A percentile compares a stretch with the other conserved stretches of the same genome.
Conservation (phyloP, 768 basidiomycete species). For the Termitomyces eurrhizus region DNA sequence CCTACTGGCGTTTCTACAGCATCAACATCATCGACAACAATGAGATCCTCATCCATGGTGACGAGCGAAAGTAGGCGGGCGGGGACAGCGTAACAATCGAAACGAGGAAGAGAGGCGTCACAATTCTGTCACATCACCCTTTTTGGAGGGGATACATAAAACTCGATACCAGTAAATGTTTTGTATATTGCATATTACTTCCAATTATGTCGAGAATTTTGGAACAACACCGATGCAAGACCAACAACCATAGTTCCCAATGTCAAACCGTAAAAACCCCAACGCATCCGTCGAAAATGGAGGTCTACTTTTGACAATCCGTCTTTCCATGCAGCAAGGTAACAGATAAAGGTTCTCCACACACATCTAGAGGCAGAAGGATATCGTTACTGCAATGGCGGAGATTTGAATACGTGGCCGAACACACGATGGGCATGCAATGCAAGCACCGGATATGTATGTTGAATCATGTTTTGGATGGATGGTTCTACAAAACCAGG, state of each 20-base stretch:
- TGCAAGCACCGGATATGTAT: slow-evolving; percentile 54
- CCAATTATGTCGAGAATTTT: not conserved
- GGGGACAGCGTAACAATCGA: too few species aligned
- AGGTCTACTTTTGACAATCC: slow-evolving; percentile 38
- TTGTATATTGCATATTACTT: not conserved
- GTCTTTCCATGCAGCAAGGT: slow-evolving; percentile 11
- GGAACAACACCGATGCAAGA: slow-evolving; percentile 24
- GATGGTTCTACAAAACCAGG: slow-evolving; percentile 61
- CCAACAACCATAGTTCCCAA: slow-evolving; percentile 40
- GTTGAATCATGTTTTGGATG: slow-evolving; percentile 48
- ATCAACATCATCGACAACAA: slow-evolving; percentile 59
- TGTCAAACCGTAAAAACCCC: slow-evolving; percentile 49
- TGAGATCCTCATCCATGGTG: slow-evolving; percentile 56
- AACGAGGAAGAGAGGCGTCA: too few species aligned
- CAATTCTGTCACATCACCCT: too few species aligned
- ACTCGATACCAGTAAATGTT: too few species aligned
- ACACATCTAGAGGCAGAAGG: slow-evolving; percentile 21
- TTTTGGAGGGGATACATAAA: too few species aligned
- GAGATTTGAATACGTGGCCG: slow-evolving; percentile 19
- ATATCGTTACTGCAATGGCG: slow-evolving; percentile 16
- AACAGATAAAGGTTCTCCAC: slow-evolving; percentile 37
- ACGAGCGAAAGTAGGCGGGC: not conserved
- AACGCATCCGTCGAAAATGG: slow-evolving; percentile 44
- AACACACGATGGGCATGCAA: slow-evolving; percentile 55
- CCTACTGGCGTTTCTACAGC: slow-evolving; percentile 28